A percentile compares a stretch with the other conserved stretches of the same genome.
These are phyloP conservation scores for Daedalea quercina DNA, from an alignment of 768 basidiomycete species.

Conservation along the genomic window DNA sequence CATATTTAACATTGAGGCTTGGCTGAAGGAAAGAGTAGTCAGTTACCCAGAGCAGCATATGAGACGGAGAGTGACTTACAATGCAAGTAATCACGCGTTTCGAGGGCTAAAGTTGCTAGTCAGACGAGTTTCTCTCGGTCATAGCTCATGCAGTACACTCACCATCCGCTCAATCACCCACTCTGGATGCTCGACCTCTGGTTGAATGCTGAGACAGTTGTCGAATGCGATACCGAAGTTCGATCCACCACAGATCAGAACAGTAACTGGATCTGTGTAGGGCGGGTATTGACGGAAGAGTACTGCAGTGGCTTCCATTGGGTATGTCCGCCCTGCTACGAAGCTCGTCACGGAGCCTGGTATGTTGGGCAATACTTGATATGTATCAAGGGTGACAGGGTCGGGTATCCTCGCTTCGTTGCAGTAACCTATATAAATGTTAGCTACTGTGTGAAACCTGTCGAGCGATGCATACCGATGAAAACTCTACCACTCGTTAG, in stretches of 20 bases:
- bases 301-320: conserved; percentile 65
- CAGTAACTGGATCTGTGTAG: conserved; percentile 63
- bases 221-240: conserved; percentile 51
- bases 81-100: conserved; percentile 74
- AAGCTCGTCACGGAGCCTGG: conserved; percentile 70
- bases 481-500: conserved; percentile 68
- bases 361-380: conserved; percentile 57
- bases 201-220: conserved; percentile 65
- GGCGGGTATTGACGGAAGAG: conserved; percentile 66
- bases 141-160: conserved; percentile 16
- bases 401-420: conserved; percentile 78
- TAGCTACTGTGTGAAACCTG: neutral
- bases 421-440: conserved; percentile 49
- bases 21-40: neutral
- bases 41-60: conserved; percentile 3
- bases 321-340: conserved; percentile 72
- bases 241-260: conserved; percentile 75
- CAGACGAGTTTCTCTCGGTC: neutral
- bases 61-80: conserved; percentile 23
- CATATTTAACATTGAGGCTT: too few relatives aligned
- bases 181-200: conserved; percentile 51
- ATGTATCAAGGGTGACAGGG: conserved; percentile 56
- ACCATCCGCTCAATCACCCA: conserved; percentile 83
- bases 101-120: conserved; percentile 40
- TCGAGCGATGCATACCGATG: conserved; percentile 40